Evolutionary conservation across 164 flowering plant genomes (phyloP), one percentile per base, ranked within the genome.

Genomic region (Vitis cinerea): DNA sequence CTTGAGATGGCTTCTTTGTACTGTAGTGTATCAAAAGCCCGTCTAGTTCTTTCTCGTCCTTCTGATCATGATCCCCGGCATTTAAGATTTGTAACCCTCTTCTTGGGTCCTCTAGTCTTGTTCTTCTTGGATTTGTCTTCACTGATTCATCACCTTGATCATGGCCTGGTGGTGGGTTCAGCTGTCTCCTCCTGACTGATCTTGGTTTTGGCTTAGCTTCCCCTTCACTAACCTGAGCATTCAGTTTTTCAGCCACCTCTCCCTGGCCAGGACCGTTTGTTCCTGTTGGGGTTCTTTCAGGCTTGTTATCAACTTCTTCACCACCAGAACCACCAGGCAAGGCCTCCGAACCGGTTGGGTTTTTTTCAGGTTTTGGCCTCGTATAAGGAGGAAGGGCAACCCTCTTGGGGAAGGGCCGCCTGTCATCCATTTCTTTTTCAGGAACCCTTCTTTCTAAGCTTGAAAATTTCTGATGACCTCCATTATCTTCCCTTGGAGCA

Each of bases 301-400:
- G 17, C 11, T 47, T 9, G 10, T 55, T 44, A n/a, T 48, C 56
- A 48, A 57, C 56, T 51, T 71, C 71, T 16, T 29, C 29, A 48
- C 15, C 64, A 50, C 10, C 9, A 15, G n/a, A 16, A 12, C 7
- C 47, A 10, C 13, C 68, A 62, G 49, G 8, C 37, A 65, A 68
- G 30, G 30, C 76, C 31, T 50, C 58, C 6, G 13, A 13, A 23
- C 11, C 29, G 50, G 37, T 64, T 65, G 56, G 65, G 4, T 65
- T 71, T 51, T 54, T 72, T 23, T 54, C 61, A 47, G 48, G 37
- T 51, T 50, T 72, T 44, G 69, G 66, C 70, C 69, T 85, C 63
- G 71, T 69, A 55, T 87, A 87, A 63, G 89, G 88, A 8, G 91
- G 91, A 57, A 81, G 85, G 19, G 80, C 58, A 15, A 58, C 58